phyloP scores from a whole-genome alignment of 371 early-diverging fungal genomes.

The Syncephalastrum racemosum region DNA sequence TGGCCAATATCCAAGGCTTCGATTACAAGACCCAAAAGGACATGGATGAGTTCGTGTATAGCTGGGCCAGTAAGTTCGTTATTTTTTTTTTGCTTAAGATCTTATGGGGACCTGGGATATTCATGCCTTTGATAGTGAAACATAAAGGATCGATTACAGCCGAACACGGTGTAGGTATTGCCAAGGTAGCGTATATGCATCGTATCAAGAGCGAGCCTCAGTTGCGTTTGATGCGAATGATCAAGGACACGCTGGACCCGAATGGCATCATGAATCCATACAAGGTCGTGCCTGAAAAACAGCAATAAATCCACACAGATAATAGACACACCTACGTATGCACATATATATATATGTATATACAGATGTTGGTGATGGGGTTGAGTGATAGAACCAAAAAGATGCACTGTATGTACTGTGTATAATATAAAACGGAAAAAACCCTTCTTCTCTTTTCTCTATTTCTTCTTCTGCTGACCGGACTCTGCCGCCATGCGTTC shows the following conservation, averaged over 20 bases:
- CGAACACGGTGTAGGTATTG: constrained; percentile 40
- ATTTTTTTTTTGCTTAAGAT: no score
- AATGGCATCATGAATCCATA: constrained; percentile 70
- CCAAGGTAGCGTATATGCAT: constrained; percentile 29
- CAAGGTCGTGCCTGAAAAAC: constrained; percentile 41
- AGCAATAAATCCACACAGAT: no score
- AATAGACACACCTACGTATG: no score
- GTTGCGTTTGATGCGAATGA: constrained; percentile 51
- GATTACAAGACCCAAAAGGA: constrained; percentile 23
- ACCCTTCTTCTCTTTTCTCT: constrained; percentile 6
- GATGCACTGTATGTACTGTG: background rate
- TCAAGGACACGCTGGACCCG: constrained; percentile 63
- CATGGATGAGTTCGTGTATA: constrained; percentile 54
- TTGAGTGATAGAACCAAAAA: constrained; percentile 2
- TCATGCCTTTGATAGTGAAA: constrained; percentile 22
- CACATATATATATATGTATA: no score
- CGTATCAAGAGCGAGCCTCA: constrained; percentile 52
- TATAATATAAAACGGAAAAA: background rate
- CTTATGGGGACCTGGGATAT: background rate
- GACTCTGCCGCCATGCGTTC: constrained; percentile 18
- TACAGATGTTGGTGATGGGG: no score
- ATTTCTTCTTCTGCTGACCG: constrained; percentile 16
- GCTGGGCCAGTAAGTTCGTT: constrained; percentile 51
- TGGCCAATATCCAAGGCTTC: constrained; percentile 65
- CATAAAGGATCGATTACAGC: constrained; percentile 64